Percentiles rank a stretch among this genome's conserved stretches.
Conservation (phyloP, 768 basidiomycete species). For the Panaeolus papilionaceus region DNA sequence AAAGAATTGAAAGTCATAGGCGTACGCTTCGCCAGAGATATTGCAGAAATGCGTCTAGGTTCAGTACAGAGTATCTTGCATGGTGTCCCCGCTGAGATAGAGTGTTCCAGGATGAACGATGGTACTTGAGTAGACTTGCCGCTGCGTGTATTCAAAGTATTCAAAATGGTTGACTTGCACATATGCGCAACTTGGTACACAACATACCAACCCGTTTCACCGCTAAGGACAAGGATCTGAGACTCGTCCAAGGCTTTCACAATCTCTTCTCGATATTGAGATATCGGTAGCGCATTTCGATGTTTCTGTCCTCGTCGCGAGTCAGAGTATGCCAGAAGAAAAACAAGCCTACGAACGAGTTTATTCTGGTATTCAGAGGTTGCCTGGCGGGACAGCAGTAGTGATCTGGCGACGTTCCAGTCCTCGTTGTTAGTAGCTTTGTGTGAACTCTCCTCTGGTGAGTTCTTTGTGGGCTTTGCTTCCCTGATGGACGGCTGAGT, state of each 20-base stretch:
- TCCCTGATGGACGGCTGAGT: not conserved
- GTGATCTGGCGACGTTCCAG: not conserved
- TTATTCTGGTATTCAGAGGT: constrained; percentile 80
- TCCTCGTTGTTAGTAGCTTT: not conserved
- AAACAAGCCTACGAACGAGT: constrained; percentile 62
- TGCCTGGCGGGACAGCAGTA: constrained; percentile 25
- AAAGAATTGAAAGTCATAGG: constrained; percentile 8
- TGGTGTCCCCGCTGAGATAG: constrained; percentile 75
- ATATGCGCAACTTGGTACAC: constrained; percentile 12
- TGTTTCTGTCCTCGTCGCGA: constrained; percentile 54
- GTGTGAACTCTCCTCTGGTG: constrained; percentile 15
- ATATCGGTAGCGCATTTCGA: constrained; percentile 86
- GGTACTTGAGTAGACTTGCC: constrained; percentile 98
- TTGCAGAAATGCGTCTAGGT: constrained; percentile 93
- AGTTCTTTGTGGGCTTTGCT: not conserved
- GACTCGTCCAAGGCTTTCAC: constrained; percentile 69
- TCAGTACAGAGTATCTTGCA: constrained; percentile 97
- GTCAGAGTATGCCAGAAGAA: not conserved
- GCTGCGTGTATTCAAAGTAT: constrained; percentile 45
- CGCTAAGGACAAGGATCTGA: constrained; percentile 85
- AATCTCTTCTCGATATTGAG: constrained; percentile 78
- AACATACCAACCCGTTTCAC: constrained; percentile 49
- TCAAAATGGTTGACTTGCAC: constrained; percentile 14
- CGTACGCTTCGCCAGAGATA: constrained; percentile 88
- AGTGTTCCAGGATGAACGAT: constrained; percentile 90